Evolutionary conservation across 805 yeast genomes (phyloP).

Genomic region (Starmerella geochares): DNA sequence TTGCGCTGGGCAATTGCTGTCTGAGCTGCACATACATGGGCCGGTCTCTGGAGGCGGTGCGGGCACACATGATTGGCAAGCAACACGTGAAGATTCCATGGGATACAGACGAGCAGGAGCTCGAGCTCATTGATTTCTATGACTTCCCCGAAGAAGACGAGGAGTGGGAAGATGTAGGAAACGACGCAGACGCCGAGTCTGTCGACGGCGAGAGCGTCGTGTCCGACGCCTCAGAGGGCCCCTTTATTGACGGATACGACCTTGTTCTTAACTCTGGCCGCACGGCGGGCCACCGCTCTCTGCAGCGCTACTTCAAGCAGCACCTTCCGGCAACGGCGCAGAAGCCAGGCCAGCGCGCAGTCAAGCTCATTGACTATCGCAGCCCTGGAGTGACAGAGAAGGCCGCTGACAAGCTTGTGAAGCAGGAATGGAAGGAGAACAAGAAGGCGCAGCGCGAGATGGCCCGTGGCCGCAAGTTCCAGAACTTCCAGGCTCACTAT

Average conservation of each 20-base stretch:
- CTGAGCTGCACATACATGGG: slow-evolving; percentile 77
- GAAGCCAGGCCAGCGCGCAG: slow-evolving; percentile 47
- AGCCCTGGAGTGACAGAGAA: slow-evolving; percentile 28
- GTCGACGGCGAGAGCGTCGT: slow-evolving; percentile 15
- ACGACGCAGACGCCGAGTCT: slow-evolving; percentile 27
- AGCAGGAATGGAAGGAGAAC: slow-evolving; percentile 54
- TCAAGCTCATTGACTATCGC: slow-evolving; percentile 69
- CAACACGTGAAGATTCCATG: slow-evolving; percentile 85
- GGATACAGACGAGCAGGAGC: slow-evolving; percentile 67
- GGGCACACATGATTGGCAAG: slow-evolving; percentile 79
- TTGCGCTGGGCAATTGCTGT: slow-evolving; percentile 77
- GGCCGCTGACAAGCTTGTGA: slow-evolving; percentile 36
- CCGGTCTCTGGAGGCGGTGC: slow-evolving; percentile 68
- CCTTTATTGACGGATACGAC: slow-evolving; percentile 53
- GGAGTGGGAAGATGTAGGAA: slow-evolving; percentile 33
- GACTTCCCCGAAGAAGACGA: slow-evolving; percentile 61
- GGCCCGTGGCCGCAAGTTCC: slow-evolving; percentile 47
- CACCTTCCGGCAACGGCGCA: slow-evolving; percentile 43
- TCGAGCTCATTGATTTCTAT: slow-evolving; percentile 68
- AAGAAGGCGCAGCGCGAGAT: slow-evolving; percentile 38
- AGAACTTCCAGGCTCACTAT: slow-evolving; percentile 76
- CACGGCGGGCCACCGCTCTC: slow-evolving; percentile 70
- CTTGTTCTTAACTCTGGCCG: slow-evolving; percentile 62
- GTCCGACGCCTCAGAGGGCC: slow-evolving; percentile 31
- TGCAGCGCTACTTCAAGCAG: slow-evolving; percentile 63